Evolutionary conservation across 2,329 filamentous ascomycete genomes (phyloP).

Genomic region (Teratosphaeria gauchensis): DNA sequence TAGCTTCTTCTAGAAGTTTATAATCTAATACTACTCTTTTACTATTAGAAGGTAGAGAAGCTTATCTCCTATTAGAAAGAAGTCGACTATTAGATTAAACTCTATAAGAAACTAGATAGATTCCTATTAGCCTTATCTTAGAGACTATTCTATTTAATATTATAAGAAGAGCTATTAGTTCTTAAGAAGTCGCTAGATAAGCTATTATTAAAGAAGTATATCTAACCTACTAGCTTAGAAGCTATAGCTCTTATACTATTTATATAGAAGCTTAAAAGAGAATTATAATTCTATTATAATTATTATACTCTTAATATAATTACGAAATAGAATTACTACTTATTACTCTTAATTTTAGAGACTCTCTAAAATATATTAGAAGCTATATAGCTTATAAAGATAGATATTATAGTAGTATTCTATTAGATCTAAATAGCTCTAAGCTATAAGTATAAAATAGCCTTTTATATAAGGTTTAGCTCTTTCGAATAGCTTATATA

Average conservation of each 20-base stretch:
- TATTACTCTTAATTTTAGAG: background rate
- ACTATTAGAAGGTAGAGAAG: background rate
- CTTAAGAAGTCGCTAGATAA: conserved; percentile 1
- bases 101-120: conserved; percentile 1
- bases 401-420: background rate
- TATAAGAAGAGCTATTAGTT: background rate
- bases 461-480: background rate
- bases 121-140: conserved; percentile 1
- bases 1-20: background rate
- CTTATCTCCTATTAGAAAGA: background rate
- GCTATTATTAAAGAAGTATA: conserved; percentile 1
- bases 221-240: background rate
- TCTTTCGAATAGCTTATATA: conserved; percentile 14
- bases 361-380: background rate
- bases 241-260: background rate
- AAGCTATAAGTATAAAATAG: conserved; percentile 1
- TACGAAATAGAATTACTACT: background rate
- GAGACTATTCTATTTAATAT: conserved; percentile 3
- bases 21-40: background rate
- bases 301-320: background rate
- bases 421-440: background rate
- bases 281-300: background rate
- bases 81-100: background rate
- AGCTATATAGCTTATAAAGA: conserved; percentile 1
- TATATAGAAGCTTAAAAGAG: background rate